These are phyloP conservation scores for Dillenia turbinata DNA, from an alignment of 164 flowering plant genomes.

Conservation along the genomic window DNA sequence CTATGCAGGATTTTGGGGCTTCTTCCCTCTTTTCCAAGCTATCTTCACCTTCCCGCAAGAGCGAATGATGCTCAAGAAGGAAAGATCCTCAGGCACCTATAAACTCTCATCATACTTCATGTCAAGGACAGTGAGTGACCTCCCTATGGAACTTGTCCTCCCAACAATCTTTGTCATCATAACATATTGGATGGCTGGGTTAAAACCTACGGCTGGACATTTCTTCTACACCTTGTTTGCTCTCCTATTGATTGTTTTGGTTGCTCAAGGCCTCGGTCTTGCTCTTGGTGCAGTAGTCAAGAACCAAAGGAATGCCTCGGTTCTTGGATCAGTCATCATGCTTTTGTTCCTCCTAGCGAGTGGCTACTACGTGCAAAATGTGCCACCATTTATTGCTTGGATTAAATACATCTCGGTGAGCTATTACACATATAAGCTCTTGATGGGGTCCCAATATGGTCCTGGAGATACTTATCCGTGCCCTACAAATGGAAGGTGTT, in stretches of 20 bases:
- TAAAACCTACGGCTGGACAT: slow-evolving; percentile 22
- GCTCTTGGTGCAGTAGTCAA: slow-evolving; percentile 69
- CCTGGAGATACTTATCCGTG: slow-evolving; percentile 40
- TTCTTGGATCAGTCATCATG: slow-evolving; percentile 51
- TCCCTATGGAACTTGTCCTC: slow-evolving; percentile 78
- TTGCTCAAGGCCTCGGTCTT: slow-evolving; percentile 67
- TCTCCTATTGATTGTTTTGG: slow-evolving; percentile 43
- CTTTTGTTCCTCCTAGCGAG: slow-evolving; percentile 51
- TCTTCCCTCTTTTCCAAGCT: slow-evolving; percentile 60
- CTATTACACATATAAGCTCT: slow-evolving; percentile 50
- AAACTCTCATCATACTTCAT: slow-evolving; percentile 74
- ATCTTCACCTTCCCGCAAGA: slow-evolving; percentile 82
- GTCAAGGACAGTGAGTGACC: slow-evolving; percentile 43
- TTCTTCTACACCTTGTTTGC: slow-evolving; percentile 41
- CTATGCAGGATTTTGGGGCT: slow-evolving; percentile 56
- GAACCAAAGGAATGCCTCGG: slow-evolving; percentile 54
- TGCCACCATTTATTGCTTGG: slow-evolving; percentile 65
- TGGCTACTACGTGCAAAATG: slow-evolving; percentile 69
- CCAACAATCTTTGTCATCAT: slow-evolving; percentile 55
- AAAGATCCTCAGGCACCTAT: slow-evolving; percentile 69
- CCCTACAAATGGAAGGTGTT: slow-evolving; percentile 17
- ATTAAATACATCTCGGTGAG: slow-evolving; percentile 51
- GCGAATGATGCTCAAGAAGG: slow-evolving; percentile 57
- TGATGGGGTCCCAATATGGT: slow-evolving; percentile 51
- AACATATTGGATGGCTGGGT: slow-evolving; percentile 77